phyloP scores from a whole-genome alignment of 768 basidiomycete genomes.

The Suillus subluteus region DNA sequence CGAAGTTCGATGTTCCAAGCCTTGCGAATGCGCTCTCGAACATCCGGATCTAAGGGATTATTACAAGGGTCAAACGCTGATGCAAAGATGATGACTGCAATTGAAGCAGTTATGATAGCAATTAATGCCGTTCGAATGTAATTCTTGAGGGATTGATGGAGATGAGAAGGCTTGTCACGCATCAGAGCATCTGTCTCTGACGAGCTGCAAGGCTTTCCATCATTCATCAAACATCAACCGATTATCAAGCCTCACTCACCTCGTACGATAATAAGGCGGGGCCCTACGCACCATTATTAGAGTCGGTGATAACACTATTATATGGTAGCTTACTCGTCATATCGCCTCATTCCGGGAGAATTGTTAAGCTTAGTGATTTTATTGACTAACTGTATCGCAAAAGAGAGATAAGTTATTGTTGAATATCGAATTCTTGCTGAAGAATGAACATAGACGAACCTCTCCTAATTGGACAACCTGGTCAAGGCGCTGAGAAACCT shows the following conservation, averaged over 20 bases:
- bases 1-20: neutral
- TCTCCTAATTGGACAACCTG: neutral
- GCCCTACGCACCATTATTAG: neutral
- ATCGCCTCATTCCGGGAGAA: neutral
- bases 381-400: neutral
- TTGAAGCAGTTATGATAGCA: neutral
- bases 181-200: neutral
- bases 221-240: neutral
- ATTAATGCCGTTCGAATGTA: neutral
- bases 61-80: slow-evolving; percentile 21
- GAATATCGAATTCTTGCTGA: neutral
- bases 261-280: neutral
- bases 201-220: neutral
- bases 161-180: neutral
- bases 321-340: neutral
- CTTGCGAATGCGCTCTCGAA: no score
- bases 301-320: neutral
- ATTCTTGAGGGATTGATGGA: neutral
- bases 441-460: neutral
- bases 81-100: neutral
- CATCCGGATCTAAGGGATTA: slow-evolving; percentile 21
- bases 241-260: neutral
- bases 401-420: neutral
- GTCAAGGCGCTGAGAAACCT: neutral
- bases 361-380: neutral